Evolutionary conservation across 331 rosid genomes (phyloP), one percentile per base, ranked within the genome.

Genomic region (Prunus yedoensis): DNA sequence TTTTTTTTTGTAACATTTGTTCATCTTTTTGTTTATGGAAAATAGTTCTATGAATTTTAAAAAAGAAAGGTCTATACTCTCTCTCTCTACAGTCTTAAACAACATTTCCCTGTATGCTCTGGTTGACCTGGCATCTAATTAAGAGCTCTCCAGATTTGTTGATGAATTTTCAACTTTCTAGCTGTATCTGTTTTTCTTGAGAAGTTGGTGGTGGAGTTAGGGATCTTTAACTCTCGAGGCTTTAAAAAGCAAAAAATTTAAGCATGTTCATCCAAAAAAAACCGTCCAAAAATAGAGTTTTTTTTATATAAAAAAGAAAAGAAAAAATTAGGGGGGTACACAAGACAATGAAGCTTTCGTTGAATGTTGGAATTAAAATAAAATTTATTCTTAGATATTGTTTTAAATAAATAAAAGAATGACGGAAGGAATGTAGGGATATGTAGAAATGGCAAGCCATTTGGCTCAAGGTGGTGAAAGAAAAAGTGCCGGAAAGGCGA

Each of bases 371-470:
- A 27, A 60, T 14, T 13, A 60, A 60, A 60, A 60, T 27, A 4
- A 59, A 59, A 25, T 25, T 12, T 25, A 23, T 25, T 25, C 12
- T 59, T 8, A 25, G 28, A 23, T 14, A 14, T 32, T 27, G 43
- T 14, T 60, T 9, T 9, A 14, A 28, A 60, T 1, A 57, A 60
- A 62, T 62, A 62, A 32, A 62, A 30, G 7, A 62, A 62, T 30
- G 20, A 21, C 7, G 7, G 14, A 16, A 18, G 17, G 10, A 13
- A 38, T 6, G 43, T 27, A 4, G 2, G 2, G 16, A 28, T 17
- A 32, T 32, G 43, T 17, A 3, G 4, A 65, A 65, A 71, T 63
- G 82, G 73, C 23, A 74, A 75, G 70, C 66, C 76, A 79, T 76
- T 63, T 46, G 27, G 71, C 49, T 65, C 74, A 69, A 57, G 65